Conservation (phyloP, 2,329 filamentous ascomycete species). For the Epichloe elymi region DNA sequence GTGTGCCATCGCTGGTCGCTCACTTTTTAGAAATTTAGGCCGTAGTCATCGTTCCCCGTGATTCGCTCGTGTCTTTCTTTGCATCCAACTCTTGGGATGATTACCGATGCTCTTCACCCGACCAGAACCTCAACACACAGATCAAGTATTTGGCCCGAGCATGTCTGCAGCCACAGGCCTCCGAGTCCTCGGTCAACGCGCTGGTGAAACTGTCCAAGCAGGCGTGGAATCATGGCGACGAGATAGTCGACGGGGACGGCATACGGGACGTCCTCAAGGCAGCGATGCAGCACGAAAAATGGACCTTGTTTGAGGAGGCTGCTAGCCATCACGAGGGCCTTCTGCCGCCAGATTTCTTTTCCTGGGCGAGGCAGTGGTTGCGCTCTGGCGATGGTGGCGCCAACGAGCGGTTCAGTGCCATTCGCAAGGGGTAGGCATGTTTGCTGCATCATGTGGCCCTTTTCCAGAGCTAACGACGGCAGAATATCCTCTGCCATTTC, state of each 20-base stretch:
- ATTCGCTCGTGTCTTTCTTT: constrained; percentile 9
- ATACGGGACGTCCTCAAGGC: constrained; percentile 6
- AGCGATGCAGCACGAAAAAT: constrained; percentile 1
- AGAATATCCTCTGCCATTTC: constrained; percentile 5
- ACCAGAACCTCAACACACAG: not conserved
- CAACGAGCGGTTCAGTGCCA: constrained; percentile 1
- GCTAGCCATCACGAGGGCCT: not conserved
- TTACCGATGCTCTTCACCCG: not conserved
- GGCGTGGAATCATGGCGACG: not conserved
- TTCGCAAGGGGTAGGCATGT: constrained; percentile 2
- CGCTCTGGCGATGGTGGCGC: not conserved
- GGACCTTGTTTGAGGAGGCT: constrained; percentile 5
- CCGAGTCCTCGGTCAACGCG: not conserved
- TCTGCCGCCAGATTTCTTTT: constrained; percentile 6
- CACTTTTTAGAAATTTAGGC: constrained; percentile 4
- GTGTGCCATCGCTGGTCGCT: not conserved
- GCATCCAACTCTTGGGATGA: not conserved
- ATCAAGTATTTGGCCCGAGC: constrained; percentile 6
- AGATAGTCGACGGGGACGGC: not conserved
- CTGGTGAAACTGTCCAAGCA: constrained; percentile 2
- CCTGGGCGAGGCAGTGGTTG: constrained; percentile 7
- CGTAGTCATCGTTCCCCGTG: constrained; percentile 9
- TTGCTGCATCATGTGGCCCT: not conserved
- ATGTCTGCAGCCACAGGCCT: constrained; percentile 1
- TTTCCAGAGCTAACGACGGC: constrained; percentile 1